A percentile compares a stretch with the other conserved stretches of the same genome.
Conservation (phyloP, 129 eudicot genomes). For the Deinandra increscens region DNA sequence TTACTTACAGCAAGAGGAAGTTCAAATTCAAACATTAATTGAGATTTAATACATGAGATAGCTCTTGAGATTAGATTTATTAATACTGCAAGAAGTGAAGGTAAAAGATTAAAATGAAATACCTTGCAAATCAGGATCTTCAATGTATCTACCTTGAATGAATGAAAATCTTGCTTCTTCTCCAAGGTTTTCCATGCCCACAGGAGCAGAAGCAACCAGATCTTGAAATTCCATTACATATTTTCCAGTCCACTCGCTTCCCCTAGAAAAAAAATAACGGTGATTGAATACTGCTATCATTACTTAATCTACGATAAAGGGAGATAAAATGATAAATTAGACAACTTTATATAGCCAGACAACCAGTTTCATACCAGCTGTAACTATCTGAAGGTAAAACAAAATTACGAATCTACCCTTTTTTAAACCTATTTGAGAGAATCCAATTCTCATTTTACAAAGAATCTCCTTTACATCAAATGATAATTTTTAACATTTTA, state of each 20-base stretch:
- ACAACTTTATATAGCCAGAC: neutral
- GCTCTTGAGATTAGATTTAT: too few relatives aligned
- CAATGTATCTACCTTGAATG: slow-evolving; percentile 77
- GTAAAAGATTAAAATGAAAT: slow-evolving; percentile 11
- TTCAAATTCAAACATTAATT: slow-evolving; percentile 3
- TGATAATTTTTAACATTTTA: neutral
- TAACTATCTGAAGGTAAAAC: neutral
- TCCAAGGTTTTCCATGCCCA: slow-evolving; percentile 19
- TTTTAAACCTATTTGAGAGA: neutral
- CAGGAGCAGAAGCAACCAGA: slow-evolving; percentile 45
- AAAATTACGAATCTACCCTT: neutral
- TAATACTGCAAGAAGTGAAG: slow-evolving; percentile 3
- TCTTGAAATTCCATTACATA: slow-evolving; percentile 69
- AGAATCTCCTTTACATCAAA: neutral
- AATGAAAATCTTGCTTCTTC: slow-evolving; percentile 86
- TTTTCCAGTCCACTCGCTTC: slow-evolving; percentile 89
- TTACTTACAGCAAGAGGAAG: neutral
- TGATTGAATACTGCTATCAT: neutral
- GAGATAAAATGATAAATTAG: neutral
- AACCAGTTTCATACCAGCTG: neutral
- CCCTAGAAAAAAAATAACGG: slow-evolving; percentile 48
- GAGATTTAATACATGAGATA: neutral
- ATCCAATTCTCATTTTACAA: neutral
- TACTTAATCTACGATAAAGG: neutral
- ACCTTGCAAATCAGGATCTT: slow-evolving; percentile 74